Percentiles rank a stretch among this genome's conserved stretches.
Evolutionary conservation across 1,284 basidiomycete species (phyloP).

Genomic region (Coniophora puteana): DNA sequence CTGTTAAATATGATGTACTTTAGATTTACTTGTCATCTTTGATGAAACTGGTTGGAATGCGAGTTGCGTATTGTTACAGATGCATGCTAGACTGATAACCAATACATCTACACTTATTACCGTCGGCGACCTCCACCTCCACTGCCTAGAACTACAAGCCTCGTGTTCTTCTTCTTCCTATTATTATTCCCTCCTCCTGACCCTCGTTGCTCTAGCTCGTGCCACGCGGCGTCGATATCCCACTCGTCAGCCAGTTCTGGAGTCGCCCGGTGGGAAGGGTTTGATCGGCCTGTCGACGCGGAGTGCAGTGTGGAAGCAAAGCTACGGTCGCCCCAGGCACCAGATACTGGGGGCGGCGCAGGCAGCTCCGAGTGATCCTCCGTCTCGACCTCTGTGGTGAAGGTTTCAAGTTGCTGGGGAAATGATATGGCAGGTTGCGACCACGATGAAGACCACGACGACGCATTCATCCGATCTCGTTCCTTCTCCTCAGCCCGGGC

Average conservation of each 20-base stretch:
- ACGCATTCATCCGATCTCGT: slow-evolving; percentile 49
- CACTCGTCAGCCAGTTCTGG: slow-evolving; percentile 55
- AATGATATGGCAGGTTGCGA: slow-evolving; percentile 10
- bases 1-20: not conserved
- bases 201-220: slow-evolving; percentile 66
- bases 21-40: not conserved
- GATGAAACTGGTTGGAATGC: not conserved
- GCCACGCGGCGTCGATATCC: slow-evolving; percentile 80
- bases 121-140: slow-evolving; percentile 43
- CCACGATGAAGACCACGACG: slow-evolving; percentile 21
- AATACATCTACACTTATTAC: slow-evolving; percentile 13
- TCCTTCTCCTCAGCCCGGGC: slow-evolving; percentile 78
- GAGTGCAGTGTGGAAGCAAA: slow-evolving; percentile 74
- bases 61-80: slow-evolving; percentile 14
- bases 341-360: slow-evolving; percentile 32
- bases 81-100: slow-evolving; percentile 1
- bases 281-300: slow-evolving; percentile 12
- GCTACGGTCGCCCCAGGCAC: slow-evolving; percentile 75
- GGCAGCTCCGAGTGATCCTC: slow-evolving; percentile 18
- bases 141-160: slow-evolving; percentile 66
- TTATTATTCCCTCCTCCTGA: slow-evolving; percentile 41
- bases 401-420: slow-evolving; percentile 20
- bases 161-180: slow-evolving; percentile 58
- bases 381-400: slow-evolving; percentile 27
- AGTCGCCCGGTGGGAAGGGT: slow-evolving; percentile 19